Base-by-base conservation (phyloP, 2,329 filamentous ascomycete species). In the Tolypocladium sp. region DNA sequence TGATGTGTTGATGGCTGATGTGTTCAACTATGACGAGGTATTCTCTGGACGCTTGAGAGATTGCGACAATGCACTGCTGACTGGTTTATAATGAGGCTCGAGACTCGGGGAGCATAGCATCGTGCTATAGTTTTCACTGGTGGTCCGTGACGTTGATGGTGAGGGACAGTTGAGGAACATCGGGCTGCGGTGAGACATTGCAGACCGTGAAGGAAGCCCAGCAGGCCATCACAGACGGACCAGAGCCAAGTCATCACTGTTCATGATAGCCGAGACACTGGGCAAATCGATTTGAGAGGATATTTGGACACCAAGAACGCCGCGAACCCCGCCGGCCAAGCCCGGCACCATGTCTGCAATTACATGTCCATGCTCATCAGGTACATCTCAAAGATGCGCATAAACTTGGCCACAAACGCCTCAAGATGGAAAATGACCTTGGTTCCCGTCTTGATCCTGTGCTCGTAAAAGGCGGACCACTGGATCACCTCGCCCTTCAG, bases 381-480 rank as follows among this genome's bases (percentile, higher is more conserved):
- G 70, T 86, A 95, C 86, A 92, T 93, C 78, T 99, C 94, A 63
- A 93, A 84, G 65, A 97, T 85, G 66, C 93, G 85, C 93, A 99
- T 97, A 72, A 97, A 96, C 77, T 97, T 97, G 60, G 93, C 93
- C 60, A 99, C 94, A 74, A 99, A 99, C 4, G 94, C 94, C 75
- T 99, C 95, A 4, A 99, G 79, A 70, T 99, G 95, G 75, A 99
- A 99, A 63, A 99, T 97, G 60, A 96, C 90, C 81, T 99, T 99
- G 61, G 83, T 92, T 57, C 94, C 94, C 66, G 89, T 89, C 71
- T 90, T 90, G 75, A 97, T 90, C 62, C 94, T 84, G 73, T 99
- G 94, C 74, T 99, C 95, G 73, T 96, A 99, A 69, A 97, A 97
- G 0, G 94, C 92, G 5, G 91, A 90, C 94, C 94, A 99, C 70